Evolutionary conservation across 2,329 filamentous ascomycete genomes (phyloP), one percentile per base, ranked within the genome.

Genomic region (Alternaria gansuensis): DNA sequence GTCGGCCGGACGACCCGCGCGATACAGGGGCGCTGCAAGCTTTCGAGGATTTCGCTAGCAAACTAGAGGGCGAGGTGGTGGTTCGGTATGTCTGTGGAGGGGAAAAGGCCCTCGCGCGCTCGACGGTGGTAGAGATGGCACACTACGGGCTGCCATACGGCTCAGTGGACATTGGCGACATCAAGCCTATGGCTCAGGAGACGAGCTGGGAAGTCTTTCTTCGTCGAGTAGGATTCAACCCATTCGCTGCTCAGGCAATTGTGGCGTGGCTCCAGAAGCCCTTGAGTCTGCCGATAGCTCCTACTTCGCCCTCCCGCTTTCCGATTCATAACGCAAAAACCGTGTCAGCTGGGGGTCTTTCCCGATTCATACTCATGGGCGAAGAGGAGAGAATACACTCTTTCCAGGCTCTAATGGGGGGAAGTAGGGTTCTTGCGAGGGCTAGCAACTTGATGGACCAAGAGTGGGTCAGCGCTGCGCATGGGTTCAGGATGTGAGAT

Each of bases 121-220:
- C 75, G 62, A 71, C 78, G 6, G 66, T 73, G 21, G 23, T 62
- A 13, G 65, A 69, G 36, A 76, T 76, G 71, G 69, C 45, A 10
- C 61, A 39, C 14, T 80, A 83, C 67, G 76, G 72, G 0, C 44
- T 76, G 8, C 67, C 64, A 5, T 54, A 69, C 54, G 71, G 57
- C 41, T 70, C 60, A 11, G 48, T 59, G 52, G 74, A 76, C 54
- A 70, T 75, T 29, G 66, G 68, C 7, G 70, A 72, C 28, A 57
- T 65, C 52, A 75, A 68, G 29, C 71, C 87, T 29, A 67, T 85
- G 7, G 75, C 85, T 14, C 83, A 86, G 0, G 89, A 91, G 75
- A 88, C 87, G 0, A 73, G 80, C 29, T 90, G 87, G 87, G 90
- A 93, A 72, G 44, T 86, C 9, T 90, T 90, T 61, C 79, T 93